Evolutionary conservation across 768 basidiomycete species (phyloP).

Genomic region (Termitomyces sp.): DNA sequence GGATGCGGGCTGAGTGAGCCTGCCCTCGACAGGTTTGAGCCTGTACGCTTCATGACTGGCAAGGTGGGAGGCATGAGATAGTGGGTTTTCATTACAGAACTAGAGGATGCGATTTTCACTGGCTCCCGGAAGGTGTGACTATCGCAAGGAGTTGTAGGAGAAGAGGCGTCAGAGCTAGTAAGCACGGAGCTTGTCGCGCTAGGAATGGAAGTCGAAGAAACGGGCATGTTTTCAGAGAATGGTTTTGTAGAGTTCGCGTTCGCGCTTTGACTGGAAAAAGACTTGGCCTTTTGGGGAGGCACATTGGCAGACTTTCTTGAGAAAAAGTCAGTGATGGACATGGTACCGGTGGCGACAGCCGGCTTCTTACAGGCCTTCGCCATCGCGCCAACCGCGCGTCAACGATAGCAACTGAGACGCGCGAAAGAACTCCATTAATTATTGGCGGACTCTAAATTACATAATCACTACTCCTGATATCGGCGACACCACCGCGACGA

Average conservation of each 20-base stretch:
- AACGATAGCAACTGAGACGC: background rate
- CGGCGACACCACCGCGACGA: conserved; percentile 50
- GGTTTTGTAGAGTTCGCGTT: background rate
- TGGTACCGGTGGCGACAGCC: conserved; percentile 15
- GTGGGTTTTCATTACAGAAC: conserved; percentile 3
- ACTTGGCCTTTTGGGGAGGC: conserved; percentile 9
- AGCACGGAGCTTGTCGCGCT: conserved; percentile 10
- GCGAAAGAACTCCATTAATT: background rate
- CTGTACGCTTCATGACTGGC: background rate
- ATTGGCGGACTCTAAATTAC: conserved; percentile 9
- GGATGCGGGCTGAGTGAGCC: conserved; percentile 7
- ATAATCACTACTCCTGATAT: conserved; percentile 10
- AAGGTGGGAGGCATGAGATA: conserved; percentile 4
- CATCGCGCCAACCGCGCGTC: conserved; percentile 16
- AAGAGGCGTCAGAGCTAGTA: conserved; percentile 17
- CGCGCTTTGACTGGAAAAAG: conserved; percentile 5
- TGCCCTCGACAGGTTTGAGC: background rate
- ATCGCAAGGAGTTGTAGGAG: conserved; percentile 1
- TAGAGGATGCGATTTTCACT: conserved; percentile 18
- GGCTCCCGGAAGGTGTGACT: conserved; percentile 9
- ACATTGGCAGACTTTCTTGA: conserved; percentile 19
- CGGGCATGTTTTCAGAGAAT: conserved; percentile 1
- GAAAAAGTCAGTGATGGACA: conserved; percentile 44
- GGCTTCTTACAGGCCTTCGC: conserved; percentile 24
- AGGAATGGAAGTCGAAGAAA: conserved; percentile 6